Percentiles rank a stretch among this genome's conserved stretches.
Evolutionary conservation across 257 asterid species (phyloP).

Genomic region (Solanum etuberosum): DNA sequence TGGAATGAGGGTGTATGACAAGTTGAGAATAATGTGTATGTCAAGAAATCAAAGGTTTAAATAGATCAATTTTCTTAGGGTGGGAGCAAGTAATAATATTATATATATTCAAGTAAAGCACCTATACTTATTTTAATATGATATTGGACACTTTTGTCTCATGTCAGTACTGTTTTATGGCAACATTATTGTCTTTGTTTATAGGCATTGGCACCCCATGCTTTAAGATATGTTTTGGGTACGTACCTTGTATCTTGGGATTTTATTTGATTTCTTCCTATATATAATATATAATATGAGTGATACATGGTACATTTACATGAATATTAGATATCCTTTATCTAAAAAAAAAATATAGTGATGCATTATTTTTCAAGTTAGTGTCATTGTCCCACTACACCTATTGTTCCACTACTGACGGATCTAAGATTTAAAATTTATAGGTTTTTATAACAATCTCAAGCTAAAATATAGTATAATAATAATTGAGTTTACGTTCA

Average conservation of each 20-base stretch:
- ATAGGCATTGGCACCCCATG: background rate
- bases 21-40: background rate
- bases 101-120: background rate
- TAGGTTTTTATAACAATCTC: fast-evolving
- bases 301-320: background rate
- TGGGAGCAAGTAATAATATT: background rate
- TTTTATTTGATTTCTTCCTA: background rate
- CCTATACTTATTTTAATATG: background rate
- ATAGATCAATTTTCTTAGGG: background rate
- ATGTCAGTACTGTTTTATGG: background rate
- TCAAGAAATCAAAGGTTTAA: background rate
- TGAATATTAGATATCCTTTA: background rate
- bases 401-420: no score
- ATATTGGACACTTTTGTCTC: background rate
- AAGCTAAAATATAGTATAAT: background rate
- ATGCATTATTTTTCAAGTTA: background rate
- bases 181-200: background rate
- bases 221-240: background rate
- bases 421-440: fast-evolving
- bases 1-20: background rate
- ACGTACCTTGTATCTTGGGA: background rate
- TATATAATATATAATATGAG: background rate
- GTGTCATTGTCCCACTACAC: background rate
- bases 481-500: fast-evolving
- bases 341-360: background rate